Base-by-base conservation (phyloP, 139 green algal species). In the Desmodesmus armatus region DNA sequence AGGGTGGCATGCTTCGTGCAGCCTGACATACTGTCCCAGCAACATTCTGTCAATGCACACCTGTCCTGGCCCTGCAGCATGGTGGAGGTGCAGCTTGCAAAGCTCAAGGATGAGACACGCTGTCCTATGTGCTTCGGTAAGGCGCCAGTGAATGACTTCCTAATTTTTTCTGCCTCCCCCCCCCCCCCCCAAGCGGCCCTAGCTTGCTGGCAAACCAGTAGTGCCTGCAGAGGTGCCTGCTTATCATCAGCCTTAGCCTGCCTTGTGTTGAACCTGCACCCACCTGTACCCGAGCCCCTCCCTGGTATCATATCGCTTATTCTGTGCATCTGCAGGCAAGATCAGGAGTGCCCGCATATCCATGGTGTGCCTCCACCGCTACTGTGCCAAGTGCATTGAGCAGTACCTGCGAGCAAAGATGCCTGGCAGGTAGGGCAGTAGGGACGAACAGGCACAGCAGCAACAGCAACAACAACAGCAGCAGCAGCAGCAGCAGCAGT, bases 101-200 rank as follows among this genome's bases (percentile, higher is more conserved):
- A 76, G n/a, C 55, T 87, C 2, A 80, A 86, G 29, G 82, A 87
- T 40, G 82, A 87, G 58, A 87, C 82, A 33, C 74, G 82, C 5
- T 87, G 82, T 72, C 82, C 82, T 7, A 87, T 87, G 51, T 87
- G 82, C 72, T 82, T 87, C 37, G 71, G 82, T 87, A 69, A 55
- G 82, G 49, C 15, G 9, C 7, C 47, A 55, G 47, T 13, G 13
- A 55, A 35, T 33, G 31, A 27, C 60, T 69, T 23, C 25, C 33
- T 29, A 27, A 11, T 29, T 35, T 27, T 15, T 5, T 31, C 3
- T 69, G 60, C 21, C 15, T 23, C 60, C 60, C 33, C 31, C 19
- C 19, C 69, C 41, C 35, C 69, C 15, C n/a, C 21, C 21, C 21
- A 75, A 43, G 33, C 66, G 41, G 31, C n/a, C 31, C 66, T 27